Base-by-base conservation (phyloP, 2,329 filamentous ascomycete species). In the Stagonosporopsis vannaccii region DNA sequence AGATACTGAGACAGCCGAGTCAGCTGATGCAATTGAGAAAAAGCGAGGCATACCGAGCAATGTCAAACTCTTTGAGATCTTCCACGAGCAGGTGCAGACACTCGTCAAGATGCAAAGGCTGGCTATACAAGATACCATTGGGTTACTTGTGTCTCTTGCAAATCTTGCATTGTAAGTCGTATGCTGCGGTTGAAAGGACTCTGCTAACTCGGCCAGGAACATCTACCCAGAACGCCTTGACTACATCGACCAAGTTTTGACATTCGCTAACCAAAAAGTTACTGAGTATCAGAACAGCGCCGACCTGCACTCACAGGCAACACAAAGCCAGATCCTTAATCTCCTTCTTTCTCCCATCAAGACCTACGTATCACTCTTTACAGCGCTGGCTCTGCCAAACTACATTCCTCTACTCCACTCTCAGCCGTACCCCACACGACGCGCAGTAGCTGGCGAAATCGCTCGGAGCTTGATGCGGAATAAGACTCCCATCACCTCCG, bases 31-130 rank as follows among this genome's bases (percentile, higher is more conserved):
- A 4, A 69, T 67, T 42, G 78, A 74, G 72, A 84, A 79, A 68
- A 75, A 72, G 22, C 78, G 80, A 45, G 82, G 85, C 19, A 90
- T 92, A 63, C 88, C 89, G 0, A 84, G 88, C 48, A 89, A 92
- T 68, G 87, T 97, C 55, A 94, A 91, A 77, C 85, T 99, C 22
- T 98, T 98, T 75, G 93, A 98, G 77, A 91, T 98, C 57, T 99
- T 98, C 82, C 96, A 98, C 71, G 89, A 92, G 47, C 95, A 98
- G 76, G 95, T 98, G 60, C 90, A 96, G 72, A 93, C 94, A 69
- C 82, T 99, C 47, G 93, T 98, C 60, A 94, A 92, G 77, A 91
- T 90, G 48, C 92, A 97, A 71, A 89, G 92, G 65, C 83, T 99
- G 48, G 90, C 93, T 0, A 94, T 99, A 62, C 92, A 96, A 75